Conservation (phyloP, 192 early-diverging fungal genomes). For the Umbelopsis ramanniana region DNA sequence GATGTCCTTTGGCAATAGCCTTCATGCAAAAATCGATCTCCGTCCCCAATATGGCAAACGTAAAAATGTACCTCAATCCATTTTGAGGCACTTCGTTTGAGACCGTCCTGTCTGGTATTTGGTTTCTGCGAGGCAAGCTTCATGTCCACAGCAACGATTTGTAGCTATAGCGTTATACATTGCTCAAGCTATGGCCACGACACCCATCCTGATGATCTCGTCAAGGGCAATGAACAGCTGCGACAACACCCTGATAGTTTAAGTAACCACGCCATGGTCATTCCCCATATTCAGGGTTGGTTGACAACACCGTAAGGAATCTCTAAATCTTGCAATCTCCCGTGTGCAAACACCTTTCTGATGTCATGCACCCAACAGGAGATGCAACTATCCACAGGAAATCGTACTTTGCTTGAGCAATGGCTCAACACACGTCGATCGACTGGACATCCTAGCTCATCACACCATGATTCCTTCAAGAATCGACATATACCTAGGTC, state of each 20-base stretch:
- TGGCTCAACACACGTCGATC: constrained; percentile 60
- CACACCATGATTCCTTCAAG: constrained; percentile 80
- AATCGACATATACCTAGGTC: constrained; percentile 72
- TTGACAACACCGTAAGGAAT: constrained; percentile 22
- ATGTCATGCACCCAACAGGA: constrained; percentile 41
- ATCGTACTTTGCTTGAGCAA: constrained; percentile 60
- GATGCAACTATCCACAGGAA: constrained; percentile 73
- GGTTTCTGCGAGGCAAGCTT: neutral
- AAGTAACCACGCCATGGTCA: neutral
- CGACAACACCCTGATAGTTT: neutral
- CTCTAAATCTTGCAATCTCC: neutral
- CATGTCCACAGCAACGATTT: constrained; percentile 15
- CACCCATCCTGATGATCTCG: neutral
- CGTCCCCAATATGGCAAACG: constrained; percentile 4
- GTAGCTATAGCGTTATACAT: constrained; percentile 17
- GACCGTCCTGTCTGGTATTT: neutral
- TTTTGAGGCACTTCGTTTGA: constrained; percentile 9
- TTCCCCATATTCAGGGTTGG: constrained; percentile 8
- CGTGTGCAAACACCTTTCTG: neutral
- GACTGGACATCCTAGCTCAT: constrained; percentile 75
- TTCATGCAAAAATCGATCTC: constrained; percentile 1
- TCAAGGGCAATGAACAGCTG: constrained; percentile 6
- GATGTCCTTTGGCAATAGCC: too few species aligned
- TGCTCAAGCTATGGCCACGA: constrained; percentile 12
- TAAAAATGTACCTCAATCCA: constrained; percentile 16